Evolutionary conservation across 148 eudicot species (phyloP), one percentile per base, ranked within the genome.

Genomic region (Vaccinium vitisidaea): DNA sequence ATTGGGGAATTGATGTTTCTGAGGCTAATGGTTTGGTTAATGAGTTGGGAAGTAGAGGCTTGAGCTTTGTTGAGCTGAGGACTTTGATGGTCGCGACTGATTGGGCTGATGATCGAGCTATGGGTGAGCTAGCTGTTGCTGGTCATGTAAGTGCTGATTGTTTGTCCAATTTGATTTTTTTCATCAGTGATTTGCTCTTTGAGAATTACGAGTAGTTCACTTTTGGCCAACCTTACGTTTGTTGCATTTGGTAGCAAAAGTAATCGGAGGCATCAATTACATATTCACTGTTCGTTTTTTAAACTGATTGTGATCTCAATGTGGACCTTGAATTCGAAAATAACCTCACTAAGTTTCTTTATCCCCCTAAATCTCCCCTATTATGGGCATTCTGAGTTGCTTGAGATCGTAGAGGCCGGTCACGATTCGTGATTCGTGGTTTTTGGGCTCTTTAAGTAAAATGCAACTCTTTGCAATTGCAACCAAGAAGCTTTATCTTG

Each of bases 61-160:
- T 92, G 25, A 92, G 90, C 80, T 97, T 97, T 90, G 93, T 94
- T 84, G 98, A 97, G 93, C 88, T 97, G 79, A 95, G 98, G 89
- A 97, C 99, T 87, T 90, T 97, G 67, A 97, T 97, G 99, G 99
- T 94, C 65, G 99, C 99, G 50, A 94, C 99, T 90, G 99, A 95
- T 90, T 96, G 99, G 99, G 90, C 89, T 82, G 94, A 96, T 87
- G 73, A 86, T 39, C 54, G 46, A 50, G 92, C 97, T 79, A 96
- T 96, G 99, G 92, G 87, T 77, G 91, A 94, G 19, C 93, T 96
- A 78, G 94, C 99, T 69, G 78, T 97, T 84, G 99, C 99, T 87
- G 99, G 99, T 8, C 96, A 97, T 92, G 98, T 96, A 86, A 87
- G 93, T 89, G 49, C 25, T 80, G 5, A 23, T 14, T 53, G 15